Percentiles rank a stretch among this genome's conserved stretches.
These are phyloP conservation scores for Castanospermum australe DNA, from an alignment of 306 rosid species.

Conservation along the genomic window DNA sequence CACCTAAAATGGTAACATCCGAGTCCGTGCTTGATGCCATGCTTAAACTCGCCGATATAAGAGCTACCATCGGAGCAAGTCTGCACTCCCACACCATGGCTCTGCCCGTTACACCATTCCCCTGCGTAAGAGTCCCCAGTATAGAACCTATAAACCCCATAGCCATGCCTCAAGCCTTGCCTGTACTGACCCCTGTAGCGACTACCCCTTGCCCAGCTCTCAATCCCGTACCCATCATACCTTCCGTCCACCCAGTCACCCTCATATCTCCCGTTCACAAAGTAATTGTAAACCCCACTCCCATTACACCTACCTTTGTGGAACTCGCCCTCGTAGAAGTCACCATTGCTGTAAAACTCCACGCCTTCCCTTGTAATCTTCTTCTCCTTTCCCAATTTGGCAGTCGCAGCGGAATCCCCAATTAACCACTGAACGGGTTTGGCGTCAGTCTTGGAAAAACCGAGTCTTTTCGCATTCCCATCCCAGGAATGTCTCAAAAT, in stretches of 20 bases:
- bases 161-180: slow-evolving; percentile 79
- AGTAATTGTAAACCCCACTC: slow-evolving; percentile 79
- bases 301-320: slow-evolving; percentile 67
- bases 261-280: slow-evolving; percentile 68
- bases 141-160: slow-evolving; percentile 72
- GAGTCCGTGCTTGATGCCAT: slow-evolving; percentile 78
- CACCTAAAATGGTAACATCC: slow-evolving; percentile 91
- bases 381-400: background rate
- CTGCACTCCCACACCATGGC: slow-evolving; percentile 85
- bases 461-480: slow-evolving; percentile 42
- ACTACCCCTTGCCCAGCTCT: slow-evolving; percentile 83
- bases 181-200: slow-evolving; percentile 72
- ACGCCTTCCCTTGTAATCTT: slow-evolving; percentile 60
- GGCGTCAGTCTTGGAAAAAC: slow-evolving; percentile 36
- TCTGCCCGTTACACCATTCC: slow-evolving; percentile 89
- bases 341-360: slow-evolving; percentile 81
- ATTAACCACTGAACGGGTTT: slow-evolving; percentile 85
- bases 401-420: slow-evolving; percentile 40
- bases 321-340: slow-evolving; percentile 81
- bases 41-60: slow-evolving; percentile 77
- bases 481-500: slow-evolving; percentile 57
- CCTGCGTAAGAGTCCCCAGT: slow-evolving; percentile 85
- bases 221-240: slow-evolving; percentile 81
- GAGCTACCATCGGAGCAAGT: slow-evolving; percentile 84
- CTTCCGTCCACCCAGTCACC: slow-evolving; percentile 85